phyloP scores from a whole-genome alignment of 1,284 basidiomycete species.

The Pseudozyma sp. region DNA sequence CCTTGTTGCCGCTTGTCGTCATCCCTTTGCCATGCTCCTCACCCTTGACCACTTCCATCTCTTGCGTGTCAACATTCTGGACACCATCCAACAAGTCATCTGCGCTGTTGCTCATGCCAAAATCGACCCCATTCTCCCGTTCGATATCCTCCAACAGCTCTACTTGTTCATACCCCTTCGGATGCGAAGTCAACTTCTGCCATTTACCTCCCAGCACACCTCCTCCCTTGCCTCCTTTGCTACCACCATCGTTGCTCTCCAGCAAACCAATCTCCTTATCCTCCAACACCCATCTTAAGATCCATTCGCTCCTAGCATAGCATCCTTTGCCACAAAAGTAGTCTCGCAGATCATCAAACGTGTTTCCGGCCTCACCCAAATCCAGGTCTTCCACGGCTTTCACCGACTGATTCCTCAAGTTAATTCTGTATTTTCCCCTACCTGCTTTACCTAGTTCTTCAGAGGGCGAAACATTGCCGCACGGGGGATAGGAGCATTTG shows the following conservation, averaged over 20 bases:
- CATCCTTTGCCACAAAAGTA: conserved; percentile 34
- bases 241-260: conserved; percentile 77
- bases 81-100: conserved; percentile 3
- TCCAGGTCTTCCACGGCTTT: conserved; percentile 21
- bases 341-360: conserved; percentile 28
- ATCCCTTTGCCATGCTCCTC: neutral
- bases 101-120: neutral
- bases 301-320: conserved; percentile 43
- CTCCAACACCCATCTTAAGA: conserved; percentile 41
- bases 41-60: neutral
- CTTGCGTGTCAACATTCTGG: neutral
- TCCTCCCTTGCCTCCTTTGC: neutral
- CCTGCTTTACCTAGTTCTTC: neutral
- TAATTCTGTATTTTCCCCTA: conserved; percentile 23
- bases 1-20: neutral
- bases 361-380: conserved; percentile 30
- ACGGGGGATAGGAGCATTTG: conserved; percentile 34
- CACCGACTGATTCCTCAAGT: conserved; percentile 19
- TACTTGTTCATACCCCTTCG: conserved; percentile 76
- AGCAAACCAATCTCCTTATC: conserved; percentile 23
- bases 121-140: conserved; percentile 12
- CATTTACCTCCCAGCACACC: conserved; percentile 78
- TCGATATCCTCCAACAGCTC: conserved; percentile 51
- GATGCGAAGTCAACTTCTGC: conserved; percentile 86
- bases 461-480: conserved; percentile 19